Evolutionary conservation across 352 stramenopile genomes (phyloP), one percentile per base, ranked within the genome.

Genomic region (Phytophthora parvispora): DNA sequence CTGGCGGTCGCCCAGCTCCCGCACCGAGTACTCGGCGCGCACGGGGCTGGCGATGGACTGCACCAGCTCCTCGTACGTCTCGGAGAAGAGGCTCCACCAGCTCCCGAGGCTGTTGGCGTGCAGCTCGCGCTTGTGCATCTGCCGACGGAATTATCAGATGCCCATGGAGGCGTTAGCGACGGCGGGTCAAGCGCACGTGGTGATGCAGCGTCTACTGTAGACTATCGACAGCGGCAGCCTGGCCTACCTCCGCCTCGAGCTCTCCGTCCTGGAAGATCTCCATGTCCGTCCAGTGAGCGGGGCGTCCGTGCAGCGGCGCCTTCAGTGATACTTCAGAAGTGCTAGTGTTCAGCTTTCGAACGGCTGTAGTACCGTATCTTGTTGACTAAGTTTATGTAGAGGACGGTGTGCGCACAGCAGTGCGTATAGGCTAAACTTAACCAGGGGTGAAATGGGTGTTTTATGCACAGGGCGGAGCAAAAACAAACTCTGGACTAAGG

Each of bases 201-300:
- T 8, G 28, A n/a, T n/a, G n/a, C n/a, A n/a, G n/a, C n/a, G n/a
- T n/a, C n/a, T n/a, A n/a, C n/a, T n/a, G 15, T 25, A 42, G 9
- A 38, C 13, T n/a, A n/a, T n/a, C n/a, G n/a, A n/a, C n/a, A n/a
- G n/a, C n/a, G n/a, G 42, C 16, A 28, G 31, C 6, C 15, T 43
- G 16, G 36, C 36, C 8, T 20, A 48, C 87, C 84, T 91, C 87
- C 29, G 83, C 76, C 60, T 95, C 87, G 5, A 95, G 76, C 63
- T 95, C 87, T 36, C 87, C 87, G 43, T 93, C 86, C 42, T 84
- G 75, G 67, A 95, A 95, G 61, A 95, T 93, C 75, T 95, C 87
- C 82, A 95, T 93, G 5, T 15, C 36, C 20, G 15, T 43, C 5
- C 20, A 6, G 36, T 9, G 1, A 38, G 32, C 10, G 32, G 36